Evolutionary conservation across 1,284 basidiomycete genomes (phyloP).

Genomic region (Somion occarium): DNA sequence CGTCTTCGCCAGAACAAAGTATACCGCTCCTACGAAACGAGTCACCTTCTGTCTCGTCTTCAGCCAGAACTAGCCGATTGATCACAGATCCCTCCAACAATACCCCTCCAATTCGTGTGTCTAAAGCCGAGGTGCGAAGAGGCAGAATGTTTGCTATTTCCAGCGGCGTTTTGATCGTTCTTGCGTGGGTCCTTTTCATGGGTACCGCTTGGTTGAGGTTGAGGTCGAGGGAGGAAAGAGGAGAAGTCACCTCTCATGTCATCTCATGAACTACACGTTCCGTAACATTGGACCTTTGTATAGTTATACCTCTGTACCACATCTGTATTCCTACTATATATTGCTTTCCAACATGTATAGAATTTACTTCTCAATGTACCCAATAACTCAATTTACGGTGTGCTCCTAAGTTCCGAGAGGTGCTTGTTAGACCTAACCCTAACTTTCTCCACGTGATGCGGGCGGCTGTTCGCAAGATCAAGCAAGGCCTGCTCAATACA

Average conservation of each 20-base stretch:
- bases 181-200: constrained; percentile 67
- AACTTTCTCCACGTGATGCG: too few relatives aligned
- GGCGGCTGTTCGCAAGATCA: too few relatives aligned
- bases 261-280: neutral
- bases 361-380: too few relatives aligned
- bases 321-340: too few relatives aligned
- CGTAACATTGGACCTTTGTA: too few relatives aligned
- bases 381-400: too few relatives aligned
- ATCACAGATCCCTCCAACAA: constrained; percentile 11
- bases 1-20: constrained; percentile 20
- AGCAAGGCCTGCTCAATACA: neutral
- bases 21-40: constrained; percentile 19
- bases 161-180: constrained; percentile 41
- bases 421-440: too few relatives aligned
- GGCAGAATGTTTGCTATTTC: constrained; percentile 47
- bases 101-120: constrained; percentile 21
- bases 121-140: constrained; percentile 37
- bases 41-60: constrained; percentile 18
- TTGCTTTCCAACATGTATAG: too few relatives aligned
- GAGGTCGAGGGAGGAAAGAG: constrained; percentile 36
- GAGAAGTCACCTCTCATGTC: too few relatives aligned
- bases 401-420: too few relatives aligned
- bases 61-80: constrained; percentile 19
- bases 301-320: too few relatives aligned
- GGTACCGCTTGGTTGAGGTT: constrained; percentile 55